phyloP scores from a whole-genome alignment of 768 basidiomycete genomes.

The Termitomyces sp. region DNA sequence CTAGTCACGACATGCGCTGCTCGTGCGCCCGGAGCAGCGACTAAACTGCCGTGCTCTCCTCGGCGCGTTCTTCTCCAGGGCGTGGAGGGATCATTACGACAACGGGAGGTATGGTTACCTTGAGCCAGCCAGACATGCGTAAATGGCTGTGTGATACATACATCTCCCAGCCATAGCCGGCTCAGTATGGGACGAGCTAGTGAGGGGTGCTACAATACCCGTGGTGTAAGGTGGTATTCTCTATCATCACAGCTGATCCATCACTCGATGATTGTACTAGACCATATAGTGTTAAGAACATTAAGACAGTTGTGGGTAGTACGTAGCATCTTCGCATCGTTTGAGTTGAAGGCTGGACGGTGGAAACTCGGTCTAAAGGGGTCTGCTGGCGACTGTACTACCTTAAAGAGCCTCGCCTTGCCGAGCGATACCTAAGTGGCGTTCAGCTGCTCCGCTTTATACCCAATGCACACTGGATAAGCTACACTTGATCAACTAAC shows the following conservation, averaged over 20 bases:
- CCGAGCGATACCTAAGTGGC: background rate
- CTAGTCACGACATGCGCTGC: background rate
- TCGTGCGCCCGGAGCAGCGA: background rate
- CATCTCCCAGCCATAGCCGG: background rate
- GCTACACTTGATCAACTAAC: background rate
- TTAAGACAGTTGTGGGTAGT: background rate
- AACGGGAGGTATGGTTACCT: background rate
- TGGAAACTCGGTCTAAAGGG: background rate
- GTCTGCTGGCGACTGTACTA: background rate
- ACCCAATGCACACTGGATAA: background rate
- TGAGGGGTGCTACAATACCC: background rate
- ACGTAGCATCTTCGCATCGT: constrained; percentile 2
- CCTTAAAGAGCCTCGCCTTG: constrained; percentile 3
- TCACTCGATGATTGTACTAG: background rate
- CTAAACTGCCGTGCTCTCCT: background rate
- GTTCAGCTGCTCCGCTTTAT: constrained; percentile 1
- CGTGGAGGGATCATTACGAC: constrained; percentile 1
- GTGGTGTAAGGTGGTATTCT: background rate
- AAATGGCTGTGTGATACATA: background rate
- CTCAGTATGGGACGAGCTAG: background rate
- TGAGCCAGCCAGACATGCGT: constrained; percentile 1
- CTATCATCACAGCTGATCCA: background rate
- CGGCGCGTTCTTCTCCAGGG: background rate
- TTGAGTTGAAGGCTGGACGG: background rate
- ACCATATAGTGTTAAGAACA: background rate